Evolutionary conservation across 305 asterid genomes (phyloP), one percentile per base, ranked within the genome.

Genomic region (Fraxinus ornus): DNA sequence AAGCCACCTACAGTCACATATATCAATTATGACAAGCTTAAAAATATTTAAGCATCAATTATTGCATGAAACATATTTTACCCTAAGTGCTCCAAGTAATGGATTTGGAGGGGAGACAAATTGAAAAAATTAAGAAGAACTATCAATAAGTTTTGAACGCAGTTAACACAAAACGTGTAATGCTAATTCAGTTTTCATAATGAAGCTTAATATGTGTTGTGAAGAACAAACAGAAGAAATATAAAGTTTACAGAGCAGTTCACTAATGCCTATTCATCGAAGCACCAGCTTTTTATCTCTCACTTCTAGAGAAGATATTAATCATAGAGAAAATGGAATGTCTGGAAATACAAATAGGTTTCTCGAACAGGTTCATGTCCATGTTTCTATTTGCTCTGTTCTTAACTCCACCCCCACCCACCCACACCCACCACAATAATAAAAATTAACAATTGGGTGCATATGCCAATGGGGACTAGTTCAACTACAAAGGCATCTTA

Each of bases 1-100:
- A 97, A 83, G 98, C 98, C 64, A 97, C 98, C 99, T 97, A 86
- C 74, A 87, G 79, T 80, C 47, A 36, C 41, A 79, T 80, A 78
- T 21, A 82, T 28, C 76, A 84, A 84, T 70, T 44, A 44, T 75
- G 82, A 80, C 52, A 66, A 55, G 64, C 64, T n/a, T 5, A n/a
- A n/a, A 55, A 55, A n/a, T 47, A 55, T 55, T 55, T n/a, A 55
- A 55, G 64, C 64, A 55, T 55, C 64, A 55, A 55, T 55, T n/a
- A 75, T 8, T 2, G 24, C 35, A 21, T 57, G 68, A 26, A 57
- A 19, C 13, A 9, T 57, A 19, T 57, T 57, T 57, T 57, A 57
- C 68, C 57, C 57, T 2, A 7, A 57, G 68, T 57, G 68, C 68
- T 19, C 28, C 12, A 57, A 57, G 26, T 7, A 57, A 57, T 19